A percentile compares a stretch with the other conserved stretches of the same genome.
These are phyloP conservation scores for Lactarius deliciosus DNA, from an alignment of 768 basidiomycete species.

Conservation along the genomic window DNA sequence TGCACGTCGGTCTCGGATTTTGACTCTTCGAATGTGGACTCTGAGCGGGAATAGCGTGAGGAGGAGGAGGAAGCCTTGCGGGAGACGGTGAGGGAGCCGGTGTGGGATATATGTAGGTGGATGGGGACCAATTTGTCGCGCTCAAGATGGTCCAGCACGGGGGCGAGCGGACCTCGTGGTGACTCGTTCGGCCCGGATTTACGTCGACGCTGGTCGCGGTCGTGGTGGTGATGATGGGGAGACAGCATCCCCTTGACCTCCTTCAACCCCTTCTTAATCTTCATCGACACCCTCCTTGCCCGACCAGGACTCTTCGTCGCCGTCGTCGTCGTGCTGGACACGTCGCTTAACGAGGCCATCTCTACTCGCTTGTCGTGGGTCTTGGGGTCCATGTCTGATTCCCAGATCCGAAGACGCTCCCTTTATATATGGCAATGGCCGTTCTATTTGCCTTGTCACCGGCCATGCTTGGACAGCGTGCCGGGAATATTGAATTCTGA, in stretches of 20 bases:
- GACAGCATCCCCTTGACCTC: conserved; percentile 29
- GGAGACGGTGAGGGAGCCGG: conserved; percentile 46
- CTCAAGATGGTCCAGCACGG: conserved; percentile 22
- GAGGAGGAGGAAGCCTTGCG: conserved; percentile 39
- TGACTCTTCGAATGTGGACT: conserved; percentile 23
- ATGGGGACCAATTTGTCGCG: conserved; percentile 29
- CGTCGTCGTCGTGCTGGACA: not conserved
- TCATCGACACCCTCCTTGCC: conserved; percentile 29
- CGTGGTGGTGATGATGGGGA: conserved; percentile 16
- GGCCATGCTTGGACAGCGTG: conserved; percentile 22
- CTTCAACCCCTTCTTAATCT: conserved; percentile 30
- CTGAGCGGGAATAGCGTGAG: conserved; percentile 12
- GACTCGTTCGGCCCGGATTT: conserved; percentile 21
- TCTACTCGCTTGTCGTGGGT: conserved; percentile 9
- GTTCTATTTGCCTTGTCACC: conserved; percentile 11
- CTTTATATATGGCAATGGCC: conserved; percentile 8
- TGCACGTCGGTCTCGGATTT: conserved; percentile 2
- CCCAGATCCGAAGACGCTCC: not conserved
- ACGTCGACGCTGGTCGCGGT: conserved; percentile 3
- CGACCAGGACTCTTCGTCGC: conserved; percentile 17
- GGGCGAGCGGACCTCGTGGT: conserved; percentile 23
- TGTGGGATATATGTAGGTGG: conserved; percentile 34
- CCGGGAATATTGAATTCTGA: not conserved
- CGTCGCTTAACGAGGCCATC: conserved; percentile 13
- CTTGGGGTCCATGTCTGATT: conserved; percentile 9